Evolutionary conservation across 202 grass and related monocot species (phyloP), one percentile per base, ranked within the genome.

Genomic region (Hordeum pubiflorum): DNA sequence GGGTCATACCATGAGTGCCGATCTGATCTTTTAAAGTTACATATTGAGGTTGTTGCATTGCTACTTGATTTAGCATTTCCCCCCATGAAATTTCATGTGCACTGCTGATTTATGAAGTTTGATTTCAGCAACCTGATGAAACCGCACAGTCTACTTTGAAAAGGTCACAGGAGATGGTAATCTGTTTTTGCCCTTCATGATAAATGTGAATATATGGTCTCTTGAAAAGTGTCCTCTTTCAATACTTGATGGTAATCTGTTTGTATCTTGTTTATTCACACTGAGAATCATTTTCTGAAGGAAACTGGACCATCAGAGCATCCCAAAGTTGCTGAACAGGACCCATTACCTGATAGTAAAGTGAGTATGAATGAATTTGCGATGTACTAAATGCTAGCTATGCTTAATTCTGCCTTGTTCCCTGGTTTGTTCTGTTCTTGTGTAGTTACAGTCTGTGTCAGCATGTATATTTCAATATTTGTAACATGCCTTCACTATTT

Each of bases 81-180:
- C 2, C 3, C 27, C 62, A 18, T 32, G 14, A 17, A 20, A 48
- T 84, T 62, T 72, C 3, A 48, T 77, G n/a, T n/a, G n/a, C 5
- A 23, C 12, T 0, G 3, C 22, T 80, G 2, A 18, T 79, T 12
- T 80, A 54, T 29, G 65, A 80, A 57, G 38, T 72, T 72, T 81
- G 32, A 8, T 87, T 83, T 63, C 86, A 93, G 88, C 86, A 97
- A 93, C 88, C 90, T 81, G 90, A 91, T 86, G 88, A 41, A 50
- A 55, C 82, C 7, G n/a, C n/a, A n/a, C n/a, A n/a, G n/a, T 86
- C 84, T 54, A 76, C 82, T 50, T 58, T 62, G 60, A 92, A 90
- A 84, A 85, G 82, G 56, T 6, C 85, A 50, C 76, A 84, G 2
- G 84, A 88, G 37, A 88, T 63, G 83, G 85, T 88, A 75, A 77